Percentiles rank a stretch among this genome's conserved stretches.
Conservation (phyloP, 345 rosid species). For the Kernera saxatilis region DNA sequence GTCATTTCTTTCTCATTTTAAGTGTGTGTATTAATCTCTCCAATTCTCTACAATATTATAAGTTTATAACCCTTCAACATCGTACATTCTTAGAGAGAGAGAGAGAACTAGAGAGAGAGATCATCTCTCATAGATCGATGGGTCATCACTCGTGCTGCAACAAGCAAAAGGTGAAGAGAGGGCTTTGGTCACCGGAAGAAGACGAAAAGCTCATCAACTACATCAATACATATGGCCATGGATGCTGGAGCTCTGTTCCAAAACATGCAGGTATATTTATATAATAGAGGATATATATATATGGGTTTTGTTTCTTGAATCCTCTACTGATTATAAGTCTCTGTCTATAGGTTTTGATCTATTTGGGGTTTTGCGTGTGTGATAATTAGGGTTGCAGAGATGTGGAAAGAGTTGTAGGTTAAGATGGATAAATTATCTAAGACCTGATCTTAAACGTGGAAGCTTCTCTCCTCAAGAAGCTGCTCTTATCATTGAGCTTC, state of each 20-base stretch:
- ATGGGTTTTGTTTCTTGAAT: neutral
- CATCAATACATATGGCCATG: slow-evolving; percentile 89
- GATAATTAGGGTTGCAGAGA: slow-evolving; percentile 69
- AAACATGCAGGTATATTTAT: slow-evolving; percentile 65
- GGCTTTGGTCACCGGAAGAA: slow-evolving; percentile 98
- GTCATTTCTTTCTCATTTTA: slow-evolving; percentile 5
- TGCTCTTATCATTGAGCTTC: slow-evolving; percentile 89
- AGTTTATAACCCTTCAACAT: slow-evolving; percentile 12
- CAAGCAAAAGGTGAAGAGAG: slow-evolving; percentile 98
- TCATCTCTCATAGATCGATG: too few species aligned
- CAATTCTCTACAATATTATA: slow-evolving; percentile 14
- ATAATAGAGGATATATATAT: neutral
- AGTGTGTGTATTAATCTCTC: slow-evolving; percentile 10
- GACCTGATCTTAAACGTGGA: slow-evolving; percentile 96
- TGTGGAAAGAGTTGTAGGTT: slow-evolving; percentile 99
- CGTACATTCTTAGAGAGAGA: slow-evolving; percentile 28
- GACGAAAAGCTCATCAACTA: slow-evolving; percentile 93
- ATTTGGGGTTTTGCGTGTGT: neutral
- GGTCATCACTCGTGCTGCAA: slow-evolving; percentile 99
- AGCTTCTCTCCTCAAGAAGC: slow-evolving; percentile 96
- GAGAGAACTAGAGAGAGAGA: slow-evolving; percentile 1
- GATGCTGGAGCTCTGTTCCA: slow-evolving; percentile 99
- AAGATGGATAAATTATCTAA: slow-evolving; percentile 90
- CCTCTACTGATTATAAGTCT: neutral
- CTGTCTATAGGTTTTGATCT: neutral